phyloP scores from a whole-genome alignment of 2,329 filamentous ascomycete genomes.

The Monilinia fructicola region DNA sequence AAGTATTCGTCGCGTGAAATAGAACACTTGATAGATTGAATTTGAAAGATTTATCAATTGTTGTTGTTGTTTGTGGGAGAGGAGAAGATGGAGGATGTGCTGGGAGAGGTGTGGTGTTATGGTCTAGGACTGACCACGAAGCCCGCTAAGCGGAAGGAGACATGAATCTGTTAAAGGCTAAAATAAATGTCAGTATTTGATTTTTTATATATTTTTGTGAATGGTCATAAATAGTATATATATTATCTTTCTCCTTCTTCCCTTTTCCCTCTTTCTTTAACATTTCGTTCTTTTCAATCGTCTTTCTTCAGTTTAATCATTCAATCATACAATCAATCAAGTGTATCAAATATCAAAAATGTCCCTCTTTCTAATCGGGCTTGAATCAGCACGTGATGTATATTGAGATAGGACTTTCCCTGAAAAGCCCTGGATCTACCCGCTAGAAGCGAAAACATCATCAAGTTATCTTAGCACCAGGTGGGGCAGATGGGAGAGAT shows the following conservation, averaged over 20 bases:
- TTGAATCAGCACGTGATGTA: neutral
- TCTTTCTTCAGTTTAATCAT: neutral
- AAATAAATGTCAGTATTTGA: conserved; percentile 11
- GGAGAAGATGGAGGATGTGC: conserved; percentile 7
- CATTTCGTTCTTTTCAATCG: neutral
- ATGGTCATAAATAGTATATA: no score
- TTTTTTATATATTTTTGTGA: neutral
- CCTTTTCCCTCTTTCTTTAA: no score
- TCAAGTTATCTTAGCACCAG: conserved; percentile 13
- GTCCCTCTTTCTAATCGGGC: neutral
- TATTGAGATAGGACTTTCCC: neutral
- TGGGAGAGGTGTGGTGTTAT: conserved; percentile 21
- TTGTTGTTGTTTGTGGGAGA: conserved; percentile 19
- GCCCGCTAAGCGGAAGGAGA: conserved; percentile 20
- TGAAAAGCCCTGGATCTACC: conserved; percentile 20
- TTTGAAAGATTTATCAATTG: conserved; percentile 11
- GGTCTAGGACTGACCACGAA: conserved; percentile 21
- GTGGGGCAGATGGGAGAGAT: conserved; percentile 12
- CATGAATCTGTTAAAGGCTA: neutral
- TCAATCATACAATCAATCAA: no score
- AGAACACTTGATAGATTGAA: neutral
- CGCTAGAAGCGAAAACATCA: conserved; percentile 10
- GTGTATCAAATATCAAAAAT: no score
- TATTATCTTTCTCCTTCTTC: no score
- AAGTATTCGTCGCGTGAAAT: conserved; percentile 1